Evolutionary conservation across 805 yeast species (phyloP), one percentile per base, ranked within the genome.

Genomic region (Monosporozyma aerobia): DNA sequence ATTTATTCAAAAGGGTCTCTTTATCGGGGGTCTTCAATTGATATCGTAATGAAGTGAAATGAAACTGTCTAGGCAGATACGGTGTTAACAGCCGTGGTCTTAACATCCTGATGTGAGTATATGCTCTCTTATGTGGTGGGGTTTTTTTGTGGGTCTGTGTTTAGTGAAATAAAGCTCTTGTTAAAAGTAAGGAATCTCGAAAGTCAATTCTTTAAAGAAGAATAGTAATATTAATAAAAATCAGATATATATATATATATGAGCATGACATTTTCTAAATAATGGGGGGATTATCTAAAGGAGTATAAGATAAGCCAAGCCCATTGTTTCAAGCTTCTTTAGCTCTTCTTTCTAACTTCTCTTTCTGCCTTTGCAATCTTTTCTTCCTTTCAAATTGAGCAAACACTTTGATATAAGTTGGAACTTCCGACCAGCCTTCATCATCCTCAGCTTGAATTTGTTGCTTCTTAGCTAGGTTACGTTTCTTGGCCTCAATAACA

Each of bases 351-450:
- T 13, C 44, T 40, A 51, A 23, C 33, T 51, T 55, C 33, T 51
- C 46, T 19, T 43, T 25, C 35, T 51, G 58, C 27, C 47, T 48
- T 52, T 70, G 72, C 47, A 69, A 62, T 56, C 82, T 80, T 63
- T 86, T 69, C 62, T 74, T 73, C 69, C 81, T 81, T 68, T 90
- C 97, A 50, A 89, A 80, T 59, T 85, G 85, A 1, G 95, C 89
- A 73, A 90, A 92, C 5, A 81, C 97, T 54, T 80, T 77, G 59
- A 92, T 81, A 23, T 85, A 81, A 13, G 84, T 74, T 8, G 95
- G 95, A 51, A 90, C 83, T 51, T 78, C 78, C 23, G 72, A 69
- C 80, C 80, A 77, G 5, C 72, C 78, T 9, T 70, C 75, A 16
- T 57, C 68, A 6, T 71, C 75, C 19, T 57, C 68, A 0, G 55